Base-by-base conservation (phyloP, 129 eudicot genomes). In the Arctium lappa region DNA sequence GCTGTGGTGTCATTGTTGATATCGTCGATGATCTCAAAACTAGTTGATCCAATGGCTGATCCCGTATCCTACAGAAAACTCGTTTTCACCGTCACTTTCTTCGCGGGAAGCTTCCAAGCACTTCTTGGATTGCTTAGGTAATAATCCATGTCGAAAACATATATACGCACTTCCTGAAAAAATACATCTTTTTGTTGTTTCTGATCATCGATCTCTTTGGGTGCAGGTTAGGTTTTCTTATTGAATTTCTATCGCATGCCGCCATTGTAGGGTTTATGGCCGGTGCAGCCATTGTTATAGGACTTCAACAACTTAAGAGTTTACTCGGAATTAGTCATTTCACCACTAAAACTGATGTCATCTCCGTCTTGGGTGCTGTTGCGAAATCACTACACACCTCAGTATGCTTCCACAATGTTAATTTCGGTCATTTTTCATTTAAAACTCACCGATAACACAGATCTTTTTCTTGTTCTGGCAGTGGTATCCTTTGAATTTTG, bases 241-340 rank as follows among this genome's bases (percentile, higher is more conserved):
- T 93, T 9, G 97, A 93, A 79, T 89, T 93, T 86, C 91, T 93
- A 16, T 93, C 97, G 9, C 97, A 92, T 86, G 93, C 97, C 3
- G 91, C 97, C 0, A 83, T 93, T 76, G 93, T 93, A 38, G 97
- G 97, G 27, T 93, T 93, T 68, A 93, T 93, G 97, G 97, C 88
- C 30, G 97, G 97, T 79, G 97, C 93, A 42, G 97, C 97, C 79
- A 89, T 88, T 48, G 90, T 86, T 9, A 91, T 93, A 12, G 94
- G 93, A 30, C 97, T 93, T 70, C 94, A 93, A 84, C 95, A 93
- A 72, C 85, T 93, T 16, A 93, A 91, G 82, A 86, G 93, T 1
- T 78, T 93, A 42, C 83, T 93, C 1, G 97, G 93, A 33, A 65
- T 93, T 40, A 86, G 77, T 53, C 89, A 89, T 79, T 91, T 91